Evolutionary conservation across 495 filamentous ascomycete genomes (phyloP).

Genomic region (Apodospora peruviana): DNA sequence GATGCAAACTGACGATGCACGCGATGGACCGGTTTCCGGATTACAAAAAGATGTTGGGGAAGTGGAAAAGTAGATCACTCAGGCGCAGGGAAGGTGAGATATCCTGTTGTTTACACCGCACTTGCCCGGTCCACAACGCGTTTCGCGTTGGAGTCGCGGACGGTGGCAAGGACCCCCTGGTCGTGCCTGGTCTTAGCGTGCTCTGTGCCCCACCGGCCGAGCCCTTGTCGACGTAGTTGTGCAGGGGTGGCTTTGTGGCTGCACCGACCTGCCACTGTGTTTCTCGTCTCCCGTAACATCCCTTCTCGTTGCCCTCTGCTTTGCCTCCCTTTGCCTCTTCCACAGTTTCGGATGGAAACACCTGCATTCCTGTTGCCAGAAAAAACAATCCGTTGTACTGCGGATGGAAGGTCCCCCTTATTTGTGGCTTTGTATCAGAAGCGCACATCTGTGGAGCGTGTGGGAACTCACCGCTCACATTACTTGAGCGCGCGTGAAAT

Average conservation of each 20-base stretch:
- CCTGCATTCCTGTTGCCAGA: background rate
- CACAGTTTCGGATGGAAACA: too few relatives aligned
- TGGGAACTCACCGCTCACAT: background rate
- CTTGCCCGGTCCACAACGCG: slow-evolving; percentile 6
- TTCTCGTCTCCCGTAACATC: background rate
- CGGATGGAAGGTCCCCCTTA: too few relatives aligned
- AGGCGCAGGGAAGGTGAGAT: slow-evolving; percentile 11
- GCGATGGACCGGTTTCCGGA: slow-evolving; percentile 5
- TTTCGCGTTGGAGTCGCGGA: slow-evolving; percentile 19
- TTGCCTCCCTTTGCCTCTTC: background rate
- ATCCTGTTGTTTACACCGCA: slow-evolving; percentile 20
- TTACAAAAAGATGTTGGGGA: background rate
- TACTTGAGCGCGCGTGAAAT: too few relatives aligned
- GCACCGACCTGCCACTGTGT: slow-evolving; percentile 2
- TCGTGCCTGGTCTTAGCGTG: slow-evolving; percentile 13
- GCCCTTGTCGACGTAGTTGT: too few relatives aligned
- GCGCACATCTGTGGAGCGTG: background rate
- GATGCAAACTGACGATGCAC: background rate
- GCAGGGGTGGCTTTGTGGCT: slow-evolving; percentile 13
- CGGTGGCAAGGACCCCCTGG: slow-evolving; percentile 10
- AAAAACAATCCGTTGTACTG: background rate
- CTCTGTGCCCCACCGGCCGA: slow-evolving; percentile 5
- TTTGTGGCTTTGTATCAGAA: too few relatives aligned
- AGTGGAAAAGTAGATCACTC: slow-evolving; percentile 13
- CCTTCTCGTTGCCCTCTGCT: background rate